Base-by-base conservation (phyloP, 108 stramenopile genomes). In the Stephanodiscus minutulus region DNA sequence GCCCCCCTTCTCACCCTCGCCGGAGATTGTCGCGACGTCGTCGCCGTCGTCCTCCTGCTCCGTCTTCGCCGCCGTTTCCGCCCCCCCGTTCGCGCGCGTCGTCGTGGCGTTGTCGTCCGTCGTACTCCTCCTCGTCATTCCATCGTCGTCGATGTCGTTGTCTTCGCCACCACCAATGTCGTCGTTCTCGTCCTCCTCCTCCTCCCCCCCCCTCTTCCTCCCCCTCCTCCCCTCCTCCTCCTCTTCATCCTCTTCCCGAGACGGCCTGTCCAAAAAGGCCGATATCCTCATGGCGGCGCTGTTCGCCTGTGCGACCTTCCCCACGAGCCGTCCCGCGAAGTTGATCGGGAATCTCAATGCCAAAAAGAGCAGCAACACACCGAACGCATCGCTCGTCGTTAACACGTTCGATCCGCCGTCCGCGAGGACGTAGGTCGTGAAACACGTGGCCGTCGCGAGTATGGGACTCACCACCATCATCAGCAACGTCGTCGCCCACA, bases 341-440 rank as follows among this genome's bases (percentile, higher is more conserved):
- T 85, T 90, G 62, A 95, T 95, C 0, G 94, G 94, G 68, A 92
- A 94, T 31, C 90, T 84, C 17, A 95, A 66, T n/a, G 87, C 87
- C 7, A 76, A 61, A 63, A 95, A 88, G 18, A 95, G 53, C 15
- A 88, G 67, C 35, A 91, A 36, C 9, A 85, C 85, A 2, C 88
- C 85, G 69, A 95, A 95, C 0, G 90, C 84, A 44, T 84, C 66
- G 10, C 88, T 76, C n/a, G 91, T 75, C 1, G 91, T 90, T 64
- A 95, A 21, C 12, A 73, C 28, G 44, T 59, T 29, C 21, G 36
- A 41, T 11, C 10, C 7, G 47, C 66, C 70, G 50, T 88, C 87
- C 1, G 82, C 56, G 57, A 88, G 54, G 0, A 86, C 86, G 39
- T 91, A 92, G 0, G 90, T 85, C 25, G 73, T 63, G 72, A 92